Conservation (phyloP, 352 stramenopile genomes). For the Globisporangium middletonii region DNA sequence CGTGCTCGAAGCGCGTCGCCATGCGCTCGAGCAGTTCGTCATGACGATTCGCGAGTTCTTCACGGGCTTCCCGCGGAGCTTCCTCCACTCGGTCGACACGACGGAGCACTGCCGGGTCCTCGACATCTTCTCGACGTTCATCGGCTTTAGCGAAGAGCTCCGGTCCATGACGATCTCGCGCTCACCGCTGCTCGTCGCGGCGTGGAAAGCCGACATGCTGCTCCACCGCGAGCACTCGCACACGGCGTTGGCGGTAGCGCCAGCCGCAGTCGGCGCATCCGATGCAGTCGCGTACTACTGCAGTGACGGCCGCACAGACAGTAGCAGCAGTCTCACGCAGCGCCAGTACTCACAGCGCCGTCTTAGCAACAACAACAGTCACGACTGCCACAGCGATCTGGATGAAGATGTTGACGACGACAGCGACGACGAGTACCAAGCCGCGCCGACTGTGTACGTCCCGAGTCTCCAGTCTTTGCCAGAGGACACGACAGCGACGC, state of each 20-base stretch:
- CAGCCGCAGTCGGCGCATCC: not conserved
- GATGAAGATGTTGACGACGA: conserved; percentile 9
- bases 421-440: conserved; percentile 6
- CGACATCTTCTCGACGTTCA: conserved; percentile 31
- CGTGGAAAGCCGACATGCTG: conserved; percentile 17
- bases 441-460: conserved; percentile 9
- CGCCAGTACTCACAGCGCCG: not conserved
- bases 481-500: not conserved
- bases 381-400: not conserved
- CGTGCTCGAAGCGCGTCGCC: conserved; percentile 31
- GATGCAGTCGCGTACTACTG: not conserved
- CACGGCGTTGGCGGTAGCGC: not conserved
- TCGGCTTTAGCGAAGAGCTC: conserved; percentile 31
- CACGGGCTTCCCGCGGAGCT: conserved; percentile 33
- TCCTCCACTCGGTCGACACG: conserved; percentile 37
- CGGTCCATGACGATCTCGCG: conserved; percentile 15
- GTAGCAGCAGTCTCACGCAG: not conserved
- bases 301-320: not conserved
- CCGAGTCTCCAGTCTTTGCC: conserved; percentile 2
- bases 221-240: conserved; percentile 2
- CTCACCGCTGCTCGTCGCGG: conserved; percentile 12
- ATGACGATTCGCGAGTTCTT: conserved; percentile 38
- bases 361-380: not conserved
- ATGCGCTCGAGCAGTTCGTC: conserved; percentile 50
- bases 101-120: conserved; percentile 41